These are phyloP conservation scores for Fusarium hainanense DNA, from an alignment of 2,329 filamentous ascomycete genomes.

Conservation along the genomic window DNA sequence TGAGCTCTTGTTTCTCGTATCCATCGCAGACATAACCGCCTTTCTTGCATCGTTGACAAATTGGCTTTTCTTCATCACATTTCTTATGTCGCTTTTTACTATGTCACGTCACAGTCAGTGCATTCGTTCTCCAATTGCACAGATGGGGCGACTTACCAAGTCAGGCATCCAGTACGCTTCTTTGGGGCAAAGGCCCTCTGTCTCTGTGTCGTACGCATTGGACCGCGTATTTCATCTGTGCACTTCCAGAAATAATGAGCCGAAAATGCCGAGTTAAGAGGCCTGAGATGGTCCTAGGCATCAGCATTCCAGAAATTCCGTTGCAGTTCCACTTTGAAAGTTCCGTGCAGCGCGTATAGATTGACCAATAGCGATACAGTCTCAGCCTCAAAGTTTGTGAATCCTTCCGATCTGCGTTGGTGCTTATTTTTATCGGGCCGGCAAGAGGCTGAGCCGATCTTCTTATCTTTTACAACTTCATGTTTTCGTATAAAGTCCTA, in stretches of 20 bases:
- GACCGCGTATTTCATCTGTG: neutral
- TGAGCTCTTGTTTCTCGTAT: neutral
- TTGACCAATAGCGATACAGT: neutral
- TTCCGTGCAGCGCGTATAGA: conserved; percentile 7
- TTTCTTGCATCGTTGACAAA: conserved; percentile 9
- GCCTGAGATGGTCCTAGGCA: neutral
- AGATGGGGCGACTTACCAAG: neutral
- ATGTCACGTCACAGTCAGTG: neutral
- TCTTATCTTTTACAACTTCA: neutral
- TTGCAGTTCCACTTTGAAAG: neutral
- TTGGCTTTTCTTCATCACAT: conserved; percentile 11
- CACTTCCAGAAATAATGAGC: neutral
- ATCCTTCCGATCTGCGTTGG: too few relatives aligned
- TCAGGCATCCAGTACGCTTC: conserved; percentile 12
- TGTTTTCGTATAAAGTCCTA: neutral
- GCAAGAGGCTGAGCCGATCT: neutral
- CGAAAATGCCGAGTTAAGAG: neutral
- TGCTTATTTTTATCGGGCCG: neutral
- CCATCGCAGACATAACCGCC: conserved; percentile 23
- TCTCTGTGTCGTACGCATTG: conserved; percentile 2
- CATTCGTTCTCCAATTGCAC: neutral
- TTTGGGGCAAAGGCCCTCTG: conserved; percentile 6
- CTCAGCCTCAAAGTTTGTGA: neutral
- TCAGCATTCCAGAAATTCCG: neutral
- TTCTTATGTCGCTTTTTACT: conserved; percentile 24